Evolutionary conservation across 1,284 basidiomycete genomes (phyloP).

Genomic region (Ustilago bromivora): DNA sequence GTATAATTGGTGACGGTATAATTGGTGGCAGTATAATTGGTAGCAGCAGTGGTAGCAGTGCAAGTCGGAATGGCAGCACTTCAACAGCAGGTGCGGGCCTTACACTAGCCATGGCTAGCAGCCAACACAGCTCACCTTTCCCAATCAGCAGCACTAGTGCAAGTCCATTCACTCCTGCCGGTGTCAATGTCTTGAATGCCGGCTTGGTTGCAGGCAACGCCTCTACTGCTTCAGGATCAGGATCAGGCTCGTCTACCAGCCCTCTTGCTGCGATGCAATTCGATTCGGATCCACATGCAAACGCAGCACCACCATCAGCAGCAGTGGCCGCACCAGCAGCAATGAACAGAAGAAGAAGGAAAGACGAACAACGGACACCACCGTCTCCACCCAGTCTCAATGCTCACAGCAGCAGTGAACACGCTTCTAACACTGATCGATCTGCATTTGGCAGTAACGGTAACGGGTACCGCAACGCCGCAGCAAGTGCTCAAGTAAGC

Average conservation of each 20-base stretch:
- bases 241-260: slow-evolving; percentile 6
- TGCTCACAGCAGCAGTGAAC: neutral
- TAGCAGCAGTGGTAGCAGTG: slow-evolving; percentile 2
- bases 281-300: slow-evolving; percentile 5
- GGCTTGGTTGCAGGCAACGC: neutral
- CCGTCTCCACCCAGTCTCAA: slow-evolving; percentile 13
- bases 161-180: slow-evolving; percentile 23
- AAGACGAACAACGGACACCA: slow-evolving; percentile 33
- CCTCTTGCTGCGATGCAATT: slow-evolving; percentile 31
- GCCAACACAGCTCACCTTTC: slow-evolving; percentile 38
- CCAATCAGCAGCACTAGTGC: slow-evolving; percentile 24
- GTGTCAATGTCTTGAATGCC: neutral
- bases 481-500: neutral
- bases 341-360: slow-evolving; percentile 10
- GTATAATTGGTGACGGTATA: no score
- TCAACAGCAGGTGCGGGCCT: neutral
- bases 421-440: neutral
- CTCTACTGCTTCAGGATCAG: neutral
- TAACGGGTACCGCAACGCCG: neutral
- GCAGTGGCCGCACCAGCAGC: no score
- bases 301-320: neutral
- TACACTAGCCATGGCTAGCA: slow-evolving; percentile 17
- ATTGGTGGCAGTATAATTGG: neutral
- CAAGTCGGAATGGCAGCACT: slow-evolving; percentile 7
- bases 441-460: neutral